Evolutionary conservation across 2,329 filamentous ascomycete species (phyloP).

Genomic region (Sarocladium oryzae): DNA sequence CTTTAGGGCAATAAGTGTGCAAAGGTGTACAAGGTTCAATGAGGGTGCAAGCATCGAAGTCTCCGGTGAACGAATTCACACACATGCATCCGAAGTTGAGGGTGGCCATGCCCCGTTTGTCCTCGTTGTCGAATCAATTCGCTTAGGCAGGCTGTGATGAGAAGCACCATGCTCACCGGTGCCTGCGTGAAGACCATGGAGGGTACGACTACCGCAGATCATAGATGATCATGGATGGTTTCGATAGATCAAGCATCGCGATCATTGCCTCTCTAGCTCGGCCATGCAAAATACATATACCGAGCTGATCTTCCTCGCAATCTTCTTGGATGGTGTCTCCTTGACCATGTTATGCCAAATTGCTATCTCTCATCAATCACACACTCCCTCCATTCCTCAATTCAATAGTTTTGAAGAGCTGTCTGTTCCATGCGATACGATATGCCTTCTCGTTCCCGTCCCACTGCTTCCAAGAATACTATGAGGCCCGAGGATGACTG

Average conservation of each 20-base stretch:
- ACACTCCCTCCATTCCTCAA: neutral
- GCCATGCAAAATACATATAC: neutral
- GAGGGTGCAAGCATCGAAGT: neutral
- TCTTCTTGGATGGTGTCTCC: neutral
- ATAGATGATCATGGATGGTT: neutral
- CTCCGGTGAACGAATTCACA: too few relatives aligned
- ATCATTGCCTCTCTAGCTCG: neutral
- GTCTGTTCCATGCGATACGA: neutral
- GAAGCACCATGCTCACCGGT: neutral
- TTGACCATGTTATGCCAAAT: neutral
- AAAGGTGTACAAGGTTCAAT: neutral
- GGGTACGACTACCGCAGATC: neutral
- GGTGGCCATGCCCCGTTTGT: too few relatives aligned
- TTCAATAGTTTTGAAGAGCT: neutral
- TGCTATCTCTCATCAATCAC: neutral
- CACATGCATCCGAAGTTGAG: too few relatives aligned
- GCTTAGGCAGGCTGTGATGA: neutral
- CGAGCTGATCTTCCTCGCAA: neutral
- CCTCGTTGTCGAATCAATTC: too few relatives aligned
- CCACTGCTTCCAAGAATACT: neutral
- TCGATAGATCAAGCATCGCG: neutral
- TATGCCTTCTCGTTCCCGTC: too few relatives aligned
- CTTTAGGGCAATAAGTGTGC: neutral
- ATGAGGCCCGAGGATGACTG: constrained; percentile 20
- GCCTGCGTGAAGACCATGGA: neutral